Conservation (phyloP, 208 protist species). For the Trypanosoma congolense region DNA sequence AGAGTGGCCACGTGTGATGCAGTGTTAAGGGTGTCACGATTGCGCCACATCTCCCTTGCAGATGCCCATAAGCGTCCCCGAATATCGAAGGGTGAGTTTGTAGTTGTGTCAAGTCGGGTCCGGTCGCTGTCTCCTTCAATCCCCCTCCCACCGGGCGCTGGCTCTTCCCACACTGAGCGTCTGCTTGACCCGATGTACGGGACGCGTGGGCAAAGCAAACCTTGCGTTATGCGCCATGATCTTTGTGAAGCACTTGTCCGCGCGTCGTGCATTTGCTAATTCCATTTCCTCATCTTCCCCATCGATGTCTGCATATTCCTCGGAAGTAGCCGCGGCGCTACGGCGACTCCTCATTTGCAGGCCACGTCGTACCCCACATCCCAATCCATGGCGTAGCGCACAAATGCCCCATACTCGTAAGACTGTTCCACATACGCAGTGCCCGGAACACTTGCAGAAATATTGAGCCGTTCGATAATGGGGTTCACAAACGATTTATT, state of each 20-base stretch:
- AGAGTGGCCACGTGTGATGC: conserved; percentile 43
- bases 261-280: not conserved
- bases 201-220: conserved; percentile 12
- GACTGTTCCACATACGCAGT: conserved; percentile 57
- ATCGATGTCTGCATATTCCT: not conserved
- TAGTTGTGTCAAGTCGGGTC: conserved; percentile 1
- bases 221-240: conserved; percentile 25
- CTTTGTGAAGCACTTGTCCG: conserved; percentile 18
- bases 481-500: conserved; percentile 26
- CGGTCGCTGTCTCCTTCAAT: conserved; percentile 5
- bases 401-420: conserved; percentile 45
- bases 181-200: conserved; percentile 3
- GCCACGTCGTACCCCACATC: conserved; percentile 78
- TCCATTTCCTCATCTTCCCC: not conserved
- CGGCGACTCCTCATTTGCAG: conserved; percentile 26
- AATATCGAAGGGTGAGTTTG: conserved; percentile 24
- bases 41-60: conserved; percentile 55
- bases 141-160: not conserved
- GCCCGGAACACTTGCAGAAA: conserved; percentile 40
- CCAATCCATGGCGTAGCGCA: conserved; percentile 75
- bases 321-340: not conserved
- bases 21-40: conserved; percentile 48
- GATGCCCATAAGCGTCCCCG: conserved; percentile 66
- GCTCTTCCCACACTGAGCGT: not conserved
- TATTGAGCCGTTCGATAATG: conserved; percentile 36